Base-by-base conservation (phyloP, 2,329 filamentous ascomycete genomes). In the Hymenoscyphus infarciens region DNA sequence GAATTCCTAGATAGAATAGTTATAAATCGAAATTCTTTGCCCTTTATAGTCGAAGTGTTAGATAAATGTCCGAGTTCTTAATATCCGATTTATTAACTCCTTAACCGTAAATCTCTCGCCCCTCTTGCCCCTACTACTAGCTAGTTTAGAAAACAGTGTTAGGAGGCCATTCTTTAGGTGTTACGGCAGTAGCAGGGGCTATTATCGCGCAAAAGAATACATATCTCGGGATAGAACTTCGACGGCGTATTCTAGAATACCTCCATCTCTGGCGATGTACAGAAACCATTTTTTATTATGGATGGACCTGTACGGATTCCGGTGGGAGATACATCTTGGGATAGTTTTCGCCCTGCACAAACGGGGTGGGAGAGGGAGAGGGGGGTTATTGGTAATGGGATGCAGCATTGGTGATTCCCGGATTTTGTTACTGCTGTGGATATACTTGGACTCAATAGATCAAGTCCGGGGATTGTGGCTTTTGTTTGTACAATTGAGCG, bases 1-100 rank as follows among this genome's bases (percentile, higher is more conserved):
- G 71, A 73, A 59, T 75, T 71, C 31, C 73, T 72, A 0, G 67
- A 74, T 45, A 67, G 61, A 22, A 55, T 58, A 5, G 55, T 57
- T 1, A 39, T 57, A 2, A 39, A 57, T 16, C 16, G 31, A 2
- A 27, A 55, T n/a, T 6, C 42, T 19, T 49, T 19, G 3, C 42
- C 42, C 4, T 49, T 49, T 11, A 49, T 8, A 3, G 8, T 13
- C 10, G n/a, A 22, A 1, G 1, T 39, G 5, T 7, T 35, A 25
- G 29, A 57, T 57, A 57, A 15, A 35, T 57, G 31, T 2, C 42
- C 31, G 33, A 25, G 38, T 57, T 15, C 6, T 38, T 10, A 16
- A 57, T 8, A 25, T 57, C 31, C 5, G 19, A 4, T 57, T 19
- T 13, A 25, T 57, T 33, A 22, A 57, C n/a, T n/a, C 15, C 31